phyloP scores from a whole-genome alignment of 208 protist species.

The Acanthamoeba royreba region DNA sequence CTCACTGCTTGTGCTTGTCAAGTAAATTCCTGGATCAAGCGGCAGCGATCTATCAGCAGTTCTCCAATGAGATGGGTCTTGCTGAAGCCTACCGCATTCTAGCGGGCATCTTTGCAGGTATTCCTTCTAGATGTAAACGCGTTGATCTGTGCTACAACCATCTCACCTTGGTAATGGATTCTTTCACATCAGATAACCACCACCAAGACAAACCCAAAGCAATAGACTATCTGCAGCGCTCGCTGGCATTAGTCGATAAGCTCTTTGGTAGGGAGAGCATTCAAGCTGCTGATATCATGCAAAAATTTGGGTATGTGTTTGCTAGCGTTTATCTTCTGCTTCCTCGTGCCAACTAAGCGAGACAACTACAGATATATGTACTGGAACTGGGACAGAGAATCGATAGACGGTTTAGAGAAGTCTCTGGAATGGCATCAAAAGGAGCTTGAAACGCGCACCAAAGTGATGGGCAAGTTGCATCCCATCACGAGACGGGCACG shows the following conservation, averaged over 20 bases:
- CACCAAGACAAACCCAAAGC: slow-evolving; percentile 11
- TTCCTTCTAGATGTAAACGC: not conserved
- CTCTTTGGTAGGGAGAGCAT: not conserved
- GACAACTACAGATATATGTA: not conserved
- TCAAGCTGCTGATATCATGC: slow-evolving; percentile 21
- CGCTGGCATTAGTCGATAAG: not conserved
- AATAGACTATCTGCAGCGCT: slow-evolving; percentile 1
- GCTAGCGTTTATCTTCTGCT: not conserved
- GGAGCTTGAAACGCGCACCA: not conserved
- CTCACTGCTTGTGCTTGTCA: not conserved
- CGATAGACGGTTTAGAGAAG: not conserved
- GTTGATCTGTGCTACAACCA: not conserved
- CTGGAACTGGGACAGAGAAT: slow-evolving; percentile 11
- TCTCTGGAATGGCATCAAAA: slow-evolving; percentile 15
- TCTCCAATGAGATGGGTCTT: not conserved
- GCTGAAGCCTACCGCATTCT: slow-evolving; percentile 5
- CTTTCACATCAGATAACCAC: not conserved
- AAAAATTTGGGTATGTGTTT: not conserved
- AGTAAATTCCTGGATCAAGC: not conserved
- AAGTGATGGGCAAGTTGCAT: not conserved
- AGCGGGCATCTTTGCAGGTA: slow-evolving; percentile 8
- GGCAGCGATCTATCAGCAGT: not conserved
- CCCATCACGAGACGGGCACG: not conserved
- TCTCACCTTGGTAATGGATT: not conserved
- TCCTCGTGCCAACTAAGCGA: too few relatives aligned